Conservation (phyloP, 306 rosid genomes). For the Boehmeria nivea region DNA sequence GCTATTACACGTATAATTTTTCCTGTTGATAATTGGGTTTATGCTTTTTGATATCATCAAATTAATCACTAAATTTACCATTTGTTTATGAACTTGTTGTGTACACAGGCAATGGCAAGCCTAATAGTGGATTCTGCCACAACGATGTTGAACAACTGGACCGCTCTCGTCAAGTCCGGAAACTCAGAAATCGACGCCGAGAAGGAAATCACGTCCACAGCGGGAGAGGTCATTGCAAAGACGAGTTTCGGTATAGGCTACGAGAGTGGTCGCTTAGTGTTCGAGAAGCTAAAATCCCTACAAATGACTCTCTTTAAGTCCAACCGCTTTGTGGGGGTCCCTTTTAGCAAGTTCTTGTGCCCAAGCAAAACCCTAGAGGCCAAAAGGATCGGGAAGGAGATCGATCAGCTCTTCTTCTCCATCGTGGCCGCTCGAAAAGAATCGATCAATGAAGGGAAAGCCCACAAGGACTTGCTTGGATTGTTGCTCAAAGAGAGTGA, state of each 20-base stretch:
- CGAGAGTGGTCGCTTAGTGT: constrained; percentile 37
- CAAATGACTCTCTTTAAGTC: constrained; percentile 61
- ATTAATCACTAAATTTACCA: too few relatives aligned
- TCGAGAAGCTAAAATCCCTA: constrained; percentile 45
- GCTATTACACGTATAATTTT: too few relatives aligned
- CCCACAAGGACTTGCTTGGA: constrained; percentile 48
- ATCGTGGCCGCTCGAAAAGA: constrained; percentile 34
- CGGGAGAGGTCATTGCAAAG: constrained; percentile 75
- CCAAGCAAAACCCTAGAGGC: constrained; percentile 47
- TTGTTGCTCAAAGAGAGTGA: constrained; percentile 43
- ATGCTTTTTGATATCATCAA: too few relatives aligned
- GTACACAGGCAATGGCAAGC: constrained; percentile 55
- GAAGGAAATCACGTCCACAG: constrained; percentile 41
- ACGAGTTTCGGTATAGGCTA: constrained; percentile 68
- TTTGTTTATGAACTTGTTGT: too few relatives aligned
- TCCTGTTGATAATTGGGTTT: too few relatives aligned
- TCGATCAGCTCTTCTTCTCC: constrained; percentile 37
- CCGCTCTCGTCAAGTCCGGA: constrained; percentile 35
- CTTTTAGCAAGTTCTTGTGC: constrained; percentile 43
- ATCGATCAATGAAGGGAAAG: not conserved
- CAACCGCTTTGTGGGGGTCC: constrained; percentile 72
- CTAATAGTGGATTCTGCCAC: constrained; percentile 56
- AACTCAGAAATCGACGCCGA: constrained; percentile 54
- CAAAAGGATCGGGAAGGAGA: constrained; percentile 56
- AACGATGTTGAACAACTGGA: constrained; percentile 67